These are phyloP conservation scores for Penicillium sp. DNA, from an alignment of 2,329 filamentous ascomycete genomes.

Conservation along the genomic window DNA sequence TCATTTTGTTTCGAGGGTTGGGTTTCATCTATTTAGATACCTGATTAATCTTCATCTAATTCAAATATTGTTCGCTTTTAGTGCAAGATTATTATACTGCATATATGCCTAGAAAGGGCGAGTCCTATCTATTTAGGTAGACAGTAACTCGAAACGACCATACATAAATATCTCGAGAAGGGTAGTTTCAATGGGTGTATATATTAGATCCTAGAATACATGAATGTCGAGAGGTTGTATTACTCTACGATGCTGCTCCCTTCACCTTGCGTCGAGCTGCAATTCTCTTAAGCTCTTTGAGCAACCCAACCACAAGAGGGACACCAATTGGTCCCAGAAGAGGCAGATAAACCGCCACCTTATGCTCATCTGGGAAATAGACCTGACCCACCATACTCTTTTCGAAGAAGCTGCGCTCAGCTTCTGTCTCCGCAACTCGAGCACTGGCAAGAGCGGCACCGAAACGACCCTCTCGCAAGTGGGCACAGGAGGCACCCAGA, in stretches of 20 bases:
- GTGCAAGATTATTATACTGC: neutral
- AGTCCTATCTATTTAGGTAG: neutral
- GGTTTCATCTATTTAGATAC: neutral
- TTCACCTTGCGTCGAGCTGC: constrained; percentile 33
- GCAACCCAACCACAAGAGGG: constrained; percentile 75
- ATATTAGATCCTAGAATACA: constrained; percentile 10
- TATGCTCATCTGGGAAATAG: constrained; percentile 98
- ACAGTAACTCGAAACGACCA: neutral
- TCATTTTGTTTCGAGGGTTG: neutral
- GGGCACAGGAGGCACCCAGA: constrained; percentile 72
- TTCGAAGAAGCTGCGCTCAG: constrained; percentile 94
- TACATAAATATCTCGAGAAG: neutral
- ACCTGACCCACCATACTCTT: constrained; percentile 99
- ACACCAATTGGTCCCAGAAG: constrained; percentile 88
- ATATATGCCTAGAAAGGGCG: neutral
- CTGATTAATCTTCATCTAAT: neutral
- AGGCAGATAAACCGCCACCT: constrained; percentile 92
- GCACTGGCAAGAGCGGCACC: constrained; percentile 73
- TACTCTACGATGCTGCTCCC: constrained; percentile 14
- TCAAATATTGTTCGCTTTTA: neutral
- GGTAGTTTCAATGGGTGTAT: constrained; percentile 6
- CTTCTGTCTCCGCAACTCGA: constrained; percentile 79
- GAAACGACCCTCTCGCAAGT: constrained; percentile 62
- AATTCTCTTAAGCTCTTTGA: constrained; percentile 73
- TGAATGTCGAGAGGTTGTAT: neutral